Base-by-base conservation (phyloP, 805 yeast genomes). In the Metschnikowia dekortorum region DNA sequence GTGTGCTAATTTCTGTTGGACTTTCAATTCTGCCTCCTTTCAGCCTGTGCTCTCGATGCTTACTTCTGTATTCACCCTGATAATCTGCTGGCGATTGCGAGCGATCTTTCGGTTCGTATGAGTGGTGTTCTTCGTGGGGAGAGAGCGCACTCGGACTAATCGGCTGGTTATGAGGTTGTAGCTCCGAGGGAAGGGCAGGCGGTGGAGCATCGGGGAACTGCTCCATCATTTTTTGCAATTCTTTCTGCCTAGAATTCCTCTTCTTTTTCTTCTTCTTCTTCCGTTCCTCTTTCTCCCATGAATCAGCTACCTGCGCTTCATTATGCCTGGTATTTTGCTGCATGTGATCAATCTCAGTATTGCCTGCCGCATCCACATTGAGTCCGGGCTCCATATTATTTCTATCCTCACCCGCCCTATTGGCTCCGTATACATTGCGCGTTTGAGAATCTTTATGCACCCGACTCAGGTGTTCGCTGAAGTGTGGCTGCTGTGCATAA, bases 131-230 rank as follows among this genome's bases (percentile, higher is more conserved):
- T 14, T 33, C 29, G 16, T 29, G 30, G n/a, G 29, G n/a, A n/a
- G 18, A 13, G 34, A 26, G 18, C 9, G 38, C 34, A 28, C n/a
- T 10, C n/a, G 6, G 14, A n/a, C 26, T 38, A 7, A 22, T 26
- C 4, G 45, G 26, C 8, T 18, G 38, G 18, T 37, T 36, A 10
- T 16, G 18, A 16, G 32, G 26, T n/a, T 22, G 45, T 26, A 44
- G 6, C 11, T 33, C 11, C 13, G 46, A 47, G 26, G 57, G 55
- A 6, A 56, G 42, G n/a, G 56, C 41, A 8, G 61, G 61, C 6
- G 59, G 61, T 2, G 61, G 61, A 0, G 56, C 61, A 36, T 54
- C 54, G 9, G 61, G 61, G 4, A 52, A 44, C 22, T 46, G 39
- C 18, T 41, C 46, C 48, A 56, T 48, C 57, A 49, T 46, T 8